A percentile compares a stretch with the other conserved stretches of the same genome.
phyloP scores from a whole-genome alignment of 2,329 filamentous ascomycete species.

The Penicillium paneum region DNA sequence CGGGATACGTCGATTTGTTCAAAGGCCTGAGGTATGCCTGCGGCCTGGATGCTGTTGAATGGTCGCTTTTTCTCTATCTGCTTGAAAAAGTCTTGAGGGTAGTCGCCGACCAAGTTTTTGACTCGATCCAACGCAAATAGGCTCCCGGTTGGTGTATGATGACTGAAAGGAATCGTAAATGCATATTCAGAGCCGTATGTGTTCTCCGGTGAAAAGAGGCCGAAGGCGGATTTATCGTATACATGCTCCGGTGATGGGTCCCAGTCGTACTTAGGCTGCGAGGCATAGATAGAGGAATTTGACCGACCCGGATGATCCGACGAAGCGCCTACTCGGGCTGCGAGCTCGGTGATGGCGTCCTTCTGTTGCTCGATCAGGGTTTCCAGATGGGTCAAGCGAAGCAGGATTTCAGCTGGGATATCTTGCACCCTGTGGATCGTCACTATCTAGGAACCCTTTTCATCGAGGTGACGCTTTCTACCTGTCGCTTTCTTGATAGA shows the following conservation, averaged over 20 bases:
- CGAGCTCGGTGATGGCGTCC: conserved; percentile 11
- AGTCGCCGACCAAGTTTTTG: conserved; percentile 15
- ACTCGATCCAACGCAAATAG: conserved; percentile 13
- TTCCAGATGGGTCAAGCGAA: conserved; percentile 16
- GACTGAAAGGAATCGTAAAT: conserved; percentile 10
- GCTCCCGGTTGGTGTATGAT: conserved; percentile 16
- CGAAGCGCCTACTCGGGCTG: conserved; percentile 5
- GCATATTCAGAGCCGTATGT: conserved; percentile 5
- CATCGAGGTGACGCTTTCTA: not conserved
- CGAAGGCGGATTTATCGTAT: not conserved
- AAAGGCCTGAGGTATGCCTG: not conserved
- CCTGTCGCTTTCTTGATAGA: conserved; percentile 21
- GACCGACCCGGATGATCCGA: not conserved
- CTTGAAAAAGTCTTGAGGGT: conserved; percentile 18
- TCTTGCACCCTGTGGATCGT: conserved; percentile 10
- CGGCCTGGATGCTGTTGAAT: not conserved
- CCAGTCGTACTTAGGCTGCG: conserved; percentile 3
- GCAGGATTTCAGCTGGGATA: conserved; percentile 13
- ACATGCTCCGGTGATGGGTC: conserved; percentile 1
- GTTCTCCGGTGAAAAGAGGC: not conserved
- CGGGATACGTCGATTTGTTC: conserved; percentile 2
- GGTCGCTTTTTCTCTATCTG: conserved; percentile 14
- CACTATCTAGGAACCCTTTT: conserved; percentile 1
- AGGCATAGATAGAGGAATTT: not conserved
- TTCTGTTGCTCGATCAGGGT: conserved; percentile 17